phyloP scores from a whole-genome alignment of 1,284 basidiomycete species.

The Pascua guehoae region DNA sequence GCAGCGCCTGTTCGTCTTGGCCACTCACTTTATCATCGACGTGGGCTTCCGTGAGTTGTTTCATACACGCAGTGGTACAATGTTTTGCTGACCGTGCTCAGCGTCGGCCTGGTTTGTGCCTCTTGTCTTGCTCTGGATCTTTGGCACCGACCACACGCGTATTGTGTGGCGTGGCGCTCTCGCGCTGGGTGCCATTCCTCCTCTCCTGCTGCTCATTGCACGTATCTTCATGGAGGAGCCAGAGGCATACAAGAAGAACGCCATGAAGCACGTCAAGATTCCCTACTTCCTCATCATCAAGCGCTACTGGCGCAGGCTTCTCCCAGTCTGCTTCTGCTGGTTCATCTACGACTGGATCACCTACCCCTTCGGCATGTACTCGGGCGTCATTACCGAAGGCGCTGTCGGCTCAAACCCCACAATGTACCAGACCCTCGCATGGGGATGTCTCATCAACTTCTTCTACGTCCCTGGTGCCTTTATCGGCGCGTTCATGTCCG shows the following conservation, averaged over 20 bases:
- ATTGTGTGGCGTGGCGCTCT: conserved; percentile 84
- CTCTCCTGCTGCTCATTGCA: conserved; percentile 73
- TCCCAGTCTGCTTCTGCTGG: conserved; percentile 50
- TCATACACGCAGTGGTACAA: not conserved
- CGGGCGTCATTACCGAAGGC: conserved; percentile 56
- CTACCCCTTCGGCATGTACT: conserved; percentile 74
- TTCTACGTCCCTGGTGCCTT: conserved; percentile 50
- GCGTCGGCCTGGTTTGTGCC: conserved; percentile 75
- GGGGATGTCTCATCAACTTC: conserved; percentile 50
- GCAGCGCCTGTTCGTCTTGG: conserved; percentile 70
- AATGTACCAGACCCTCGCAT: conserved; percentile 38
- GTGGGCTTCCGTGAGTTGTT: conserved; percentile 11
- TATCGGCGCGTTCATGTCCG: conserved; percentile 37
- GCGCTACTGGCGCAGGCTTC: conserved; percentile 57
- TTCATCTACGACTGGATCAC: conserved; percentile 61
- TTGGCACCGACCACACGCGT: conserved; percentile 71
- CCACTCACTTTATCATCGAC: conserved; percentile 19
- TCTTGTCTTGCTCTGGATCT: conserved; percentile 81
- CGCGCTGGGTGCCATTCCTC: conserved; percentile 79
- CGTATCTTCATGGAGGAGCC: conserved; percentile 77
- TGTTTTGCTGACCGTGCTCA: not conserved
- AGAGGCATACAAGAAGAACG: conserved; percentile 47
- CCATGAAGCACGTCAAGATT: conserved; percentile 65
- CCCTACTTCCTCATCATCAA: conserved; percentile 69
- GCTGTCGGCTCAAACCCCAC: conserved; percentile 27